Conservation (phyloP, 177 flowering plant genomes). For the Vitis hybrid region DNA sequence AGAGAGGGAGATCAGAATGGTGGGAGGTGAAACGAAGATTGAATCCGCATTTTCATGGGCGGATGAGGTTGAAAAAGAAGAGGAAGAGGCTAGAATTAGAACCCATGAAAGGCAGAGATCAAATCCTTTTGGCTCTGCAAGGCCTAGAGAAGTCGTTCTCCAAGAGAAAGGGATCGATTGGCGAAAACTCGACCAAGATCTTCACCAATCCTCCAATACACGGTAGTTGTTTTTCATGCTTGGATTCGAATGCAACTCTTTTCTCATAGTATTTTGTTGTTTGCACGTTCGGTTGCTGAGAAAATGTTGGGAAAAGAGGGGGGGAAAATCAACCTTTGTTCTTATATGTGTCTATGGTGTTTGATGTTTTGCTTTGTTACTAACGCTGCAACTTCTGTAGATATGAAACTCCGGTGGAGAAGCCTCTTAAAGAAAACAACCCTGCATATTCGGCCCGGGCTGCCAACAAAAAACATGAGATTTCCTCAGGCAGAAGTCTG, state of each 20-base stretch:
- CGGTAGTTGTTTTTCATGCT: conserved; percentile 8
- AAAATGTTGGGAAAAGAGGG: not conserved
- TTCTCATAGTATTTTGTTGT: no score
- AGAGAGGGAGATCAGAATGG: conserved; percentile 16
- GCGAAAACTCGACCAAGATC: conserved; percentile 26
- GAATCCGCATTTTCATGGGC: conserved; percentile 33
- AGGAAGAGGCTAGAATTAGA: conserved; percentile 16
- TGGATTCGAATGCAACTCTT: not conserved
- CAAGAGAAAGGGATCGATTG: conserved; percentile 36
- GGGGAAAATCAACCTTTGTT: not conserved
- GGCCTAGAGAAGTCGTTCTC: conserved; percentile 39
- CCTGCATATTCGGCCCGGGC: conserved; percentile 7
- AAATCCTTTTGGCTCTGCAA: conserved; percentile 41
- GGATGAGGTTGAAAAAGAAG: conserved; percentile 34
- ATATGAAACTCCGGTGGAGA: conserved; percentile 10
- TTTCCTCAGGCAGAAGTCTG: conserved; percentile 1
- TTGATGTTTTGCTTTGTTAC: not conserved
- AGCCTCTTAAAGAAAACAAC: conserved; percentile 12
- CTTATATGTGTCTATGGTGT: not conserved
- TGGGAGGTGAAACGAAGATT: conserved; percentile 7
- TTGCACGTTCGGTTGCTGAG: no score
- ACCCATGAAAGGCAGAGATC: conserved; percentile 7
- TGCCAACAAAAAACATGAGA: not conserved
- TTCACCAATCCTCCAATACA: conserved; percentile 8
- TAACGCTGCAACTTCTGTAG: not conserved